These are phyloP conservation scores for Fraxinus latifolia DNA, from an alignment of 305 asterid genomes.

Conservation along the genomic window DNA sequence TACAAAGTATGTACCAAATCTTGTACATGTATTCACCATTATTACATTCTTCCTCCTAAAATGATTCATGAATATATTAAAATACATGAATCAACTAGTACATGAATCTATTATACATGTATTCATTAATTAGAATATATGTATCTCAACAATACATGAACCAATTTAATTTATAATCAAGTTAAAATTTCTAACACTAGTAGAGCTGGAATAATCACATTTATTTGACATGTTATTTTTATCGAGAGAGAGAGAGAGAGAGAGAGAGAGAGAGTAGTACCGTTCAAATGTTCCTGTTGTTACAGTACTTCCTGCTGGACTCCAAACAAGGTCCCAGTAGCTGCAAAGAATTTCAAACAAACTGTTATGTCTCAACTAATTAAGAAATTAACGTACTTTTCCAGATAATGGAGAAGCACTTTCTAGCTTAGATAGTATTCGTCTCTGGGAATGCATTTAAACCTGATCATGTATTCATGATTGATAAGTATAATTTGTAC, in stretches of 20 bases:
- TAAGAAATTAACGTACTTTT: neutral
- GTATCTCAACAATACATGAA: neutral
- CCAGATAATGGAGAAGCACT: neutral
- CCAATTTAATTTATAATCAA: neutral
- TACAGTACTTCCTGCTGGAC: constrained; percentile 37
- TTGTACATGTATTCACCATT: neutral
- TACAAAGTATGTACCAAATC: neutral
- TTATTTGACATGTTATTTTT: neutral
- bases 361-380: neutral
- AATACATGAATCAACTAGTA: no score
- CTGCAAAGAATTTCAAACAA: constrained; percentile 25
- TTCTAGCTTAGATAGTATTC: neutral
- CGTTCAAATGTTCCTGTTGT: constrained; percentile 50
- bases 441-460: no score
- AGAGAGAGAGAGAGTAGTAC: constrained; percentile 14
- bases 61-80: no score
- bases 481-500: neutral
- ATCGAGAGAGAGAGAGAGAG: neutral
- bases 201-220: neutral
- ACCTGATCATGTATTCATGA: neutral
- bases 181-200: neutral
- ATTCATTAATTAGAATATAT: neutral
- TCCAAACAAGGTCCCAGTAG: constrained; percentile 62
- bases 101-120: neutral
- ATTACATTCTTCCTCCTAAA: no score